Conservation (phyloP, 2,329 filamentous ascomycete genomes). For the Lecanosticta acicola region DNA sequence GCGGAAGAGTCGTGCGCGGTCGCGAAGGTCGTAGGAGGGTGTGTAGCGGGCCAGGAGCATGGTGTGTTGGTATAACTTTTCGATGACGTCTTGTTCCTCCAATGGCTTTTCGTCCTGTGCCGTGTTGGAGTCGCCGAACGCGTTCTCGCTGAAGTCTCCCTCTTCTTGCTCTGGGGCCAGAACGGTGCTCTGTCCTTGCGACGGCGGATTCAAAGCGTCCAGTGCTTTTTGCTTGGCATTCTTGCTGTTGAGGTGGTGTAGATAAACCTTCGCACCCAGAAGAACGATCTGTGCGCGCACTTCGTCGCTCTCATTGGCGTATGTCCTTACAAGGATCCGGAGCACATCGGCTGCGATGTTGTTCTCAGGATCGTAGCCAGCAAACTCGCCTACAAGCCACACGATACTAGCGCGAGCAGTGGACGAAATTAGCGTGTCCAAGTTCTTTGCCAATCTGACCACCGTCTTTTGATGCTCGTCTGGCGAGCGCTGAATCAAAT, state of each 20-base stretch:
- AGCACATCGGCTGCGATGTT: slow-evolving; percentile 92
- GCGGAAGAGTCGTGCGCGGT: slow-evolving; percentile 83
- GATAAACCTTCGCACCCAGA: slow-evolving; percentile 91
- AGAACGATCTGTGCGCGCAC: slow-evolving; percentile 89
- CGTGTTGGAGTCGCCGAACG: slow-evolving; percentile 16
- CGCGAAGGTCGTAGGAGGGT: slow-evolving; percentile 88
- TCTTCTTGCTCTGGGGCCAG: slow-evolving; percentile 26
- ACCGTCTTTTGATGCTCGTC: slow-evolving; percentile 76
- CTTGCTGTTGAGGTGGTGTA: slow-evolving; percentile 73
- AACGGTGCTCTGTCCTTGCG: slow-evolving; percentile 10
- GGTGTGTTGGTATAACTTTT: slow-evolving; percentile 76
- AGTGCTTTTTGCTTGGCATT: slow-evolving; percentile 33
- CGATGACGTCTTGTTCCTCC: slow-evolving; percentile 59
- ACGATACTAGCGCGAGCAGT: slow-evolving; percentile 90
- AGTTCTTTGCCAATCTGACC: slow-evolving; percentile 79
- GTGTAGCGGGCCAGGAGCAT: slow-evolving; percentile 85
- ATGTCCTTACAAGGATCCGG: slow-evolving; percentile 79
- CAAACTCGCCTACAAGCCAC: slow-evolving; percentile 94
- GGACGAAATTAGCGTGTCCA: slow-evolving; percentile 81
- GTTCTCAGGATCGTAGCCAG: slow-evolving; percentile 67
- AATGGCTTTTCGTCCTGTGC: slow-evolving; percentile 30
- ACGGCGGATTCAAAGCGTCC: slow-evolving; percentile 19
- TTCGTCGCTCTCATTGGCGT: slow-evolving; percentile 73
- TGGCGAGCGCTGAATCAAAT: slow-evolving; percentile 89
- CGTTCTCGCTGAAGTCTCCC: slow-evolving; percentile 22